Evolutionary conservation across 768 basidiomycete species (phyloP).

Genomic region (Suillus placidus): DNA sequence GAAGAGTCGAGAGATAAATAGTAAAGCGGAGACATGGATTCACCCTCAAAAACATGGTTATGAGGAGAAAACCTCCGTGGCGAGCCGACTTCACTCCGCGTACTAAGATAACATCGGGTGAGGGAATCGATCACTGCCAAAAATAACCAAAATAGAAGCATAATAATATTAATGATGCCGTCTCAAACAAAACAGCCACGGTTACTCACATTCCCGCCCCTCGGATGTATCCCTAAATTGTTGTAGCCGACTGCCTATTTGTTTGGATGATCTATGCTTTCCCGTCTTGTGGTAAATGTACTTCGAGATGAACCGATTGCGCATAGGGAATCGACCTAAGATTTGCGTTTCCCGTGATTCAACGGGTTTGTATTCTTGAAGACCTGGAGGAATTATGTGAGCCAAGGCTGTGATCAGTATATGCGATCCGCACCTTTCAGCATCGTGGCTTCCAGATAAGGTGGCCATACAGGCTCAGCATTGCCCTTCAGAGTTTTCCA

Average conservation of each 20-base stretch:
- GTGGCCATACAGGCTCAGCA: constrained; percentile 79
- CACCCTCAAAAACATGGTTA: constrained; percentile 17
- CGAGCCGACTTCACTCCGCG: constrained; percentile 26
- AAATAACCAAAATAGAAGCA: constrained; percentile 31
- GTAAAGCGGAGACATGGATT: constrained; percentile 21
- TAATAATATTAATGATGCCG: constrained; percentile 26
- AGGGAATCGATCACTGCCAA: constrained; percentile 39
- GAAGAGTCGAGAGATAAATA: constrained; percentile 28
- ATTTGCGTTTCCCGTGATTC: constrained; percentile 74
- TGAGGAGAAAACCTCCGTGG: constrained; percentile 21
- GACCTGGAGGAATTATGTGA: constrained; percentile 44
- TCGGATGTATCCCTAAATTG: constrained; percentile 76
- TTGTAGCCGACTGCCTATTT: constrained; percentile 80
- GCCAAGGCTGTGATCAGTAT: constrained; percentile 15
- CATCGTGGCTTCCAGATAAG: constrained; percentile 74
- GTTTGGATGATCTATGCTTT: constrained; percentile 71
- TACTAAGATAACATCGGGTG: constrained; percentile 35
- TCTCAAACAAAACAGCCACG: constrained; percentile 20
- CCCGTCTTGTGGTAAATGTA: constrained; percentile 73
- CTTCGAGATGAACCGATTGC: constrained; percentile 81
- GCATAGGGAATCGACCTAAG: constrained; percentile 75
- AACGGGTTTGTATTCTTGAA: constrained; percentile 72
- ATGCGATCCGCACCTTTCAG: constrained; percentile 58
- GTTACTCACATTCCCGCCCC: constrained; percentile 65
- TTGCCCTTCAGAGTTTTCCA: constrained; percentile 72